Percentiles rank a stretch among this genome's conserved stretches.
phyloP scores from a whole-genome alignment of 192 early-diverging fungal species.

The Gonapodya sp. region DNA sequence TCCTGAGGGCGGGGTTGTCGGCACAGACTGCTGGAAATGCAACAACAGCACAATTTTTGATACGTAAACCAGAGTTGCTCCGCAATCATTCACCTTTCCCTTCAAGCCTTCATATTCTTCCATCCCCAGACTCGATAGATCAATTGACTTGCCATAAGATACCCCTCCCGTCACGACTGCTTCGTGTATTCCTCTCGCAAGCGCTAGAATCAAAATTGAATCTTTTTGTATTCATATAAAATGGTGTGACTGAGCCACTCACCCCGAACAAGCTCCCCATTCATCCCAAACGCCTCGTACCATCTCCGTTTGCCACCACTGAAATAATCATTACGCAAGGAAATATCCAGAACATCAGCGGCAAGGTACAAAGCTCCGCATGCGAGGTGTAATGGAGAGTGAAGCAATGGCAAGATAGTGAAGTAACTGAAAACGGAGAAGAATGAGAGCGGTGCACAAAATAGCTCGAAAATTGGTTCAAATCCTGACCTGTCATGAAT shows the following conservation, averaged over 20 bases:
- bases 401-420: not conserved
- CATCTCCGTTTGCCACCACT: not conserved
- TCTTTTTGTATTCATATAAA: not conserved
- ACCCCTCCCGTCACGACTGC: not conserved
- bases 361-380: not conserved
- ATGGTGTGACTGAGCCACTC: not conserved
- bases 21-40: not conserved
- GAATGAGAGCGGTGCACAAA: not conserved
- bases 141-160: not conserved
- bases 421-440: too few species aligned
- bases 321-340: not conserved
- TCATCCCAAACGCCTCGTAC: not conserved
- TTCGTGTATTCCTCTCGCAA: not conserved
- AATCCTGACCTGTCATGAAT: not conserved
- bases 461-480: not conserved
- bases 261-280: not conserved
- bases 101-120: not conserved
- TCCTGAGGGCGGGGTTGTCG: not conserved
- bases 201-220: not conserved
- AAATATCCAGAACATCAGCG: not conserved
- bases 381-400: not conserved
- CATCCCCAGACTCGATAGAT: not conserved
- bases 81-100: not conserved
- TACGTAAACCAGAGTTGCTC: not conserved
- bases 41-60: not conserved